Evolutionary conservation across 2,329 filamentous ascomycete genomes (phyloP).

Genomic region (Amauroascus verrucosus): DNA sequence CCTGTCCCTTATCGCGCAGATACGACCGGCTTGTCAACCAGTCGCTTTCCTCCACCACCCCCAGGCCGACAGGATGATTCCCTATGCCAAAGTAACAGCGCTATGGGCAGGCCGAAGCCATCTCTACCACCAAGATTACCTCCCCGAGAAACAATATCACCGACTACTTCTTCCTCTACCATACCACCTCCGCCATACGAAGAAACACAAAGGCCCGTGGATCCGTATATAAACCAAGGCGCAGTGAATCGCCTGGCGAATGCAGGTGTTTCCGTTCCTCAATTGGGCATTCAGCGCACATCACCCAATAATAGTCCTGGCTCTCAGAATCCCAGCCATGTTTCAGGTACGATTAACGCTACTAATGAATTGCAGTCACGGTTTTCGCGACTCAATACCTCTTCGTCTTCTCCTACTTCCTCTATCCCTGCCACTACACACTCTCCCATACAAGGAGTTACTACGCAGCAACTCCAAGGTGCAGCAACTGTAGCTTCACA

Average conservation of each 20-base stretch:
- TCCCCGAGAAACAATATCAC: slow-evolving; percentile 50
- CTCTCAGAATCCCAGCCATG: background rate
- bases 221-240: slow-evolving; percentile 42
- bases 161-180: slow-evolving; percentile 33
- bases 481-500: slow-evolving; percentile 21
- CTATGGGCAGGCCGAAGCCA: slow-evolving; percentile 37
- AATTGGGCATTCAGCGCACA: slow-evolving; percentile 59
- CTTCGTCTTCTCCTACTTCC: slow-evolving; percentile 18
- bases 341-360: background rate
- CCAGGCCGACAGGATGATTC: slow-evolving; percentile 39
- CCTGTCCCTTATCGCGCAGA: slow-evolving; percentile 58
- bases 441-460: slow-evolving; percentile 54
- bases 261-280: slow-evolving; percentile 69
- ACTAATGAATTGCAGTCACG: slow-evolving; percentile 8
- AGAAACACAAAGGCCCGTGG: slow-evolving; percentile 24
- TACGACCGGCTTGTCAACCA: slow-evolving; percentile 60
- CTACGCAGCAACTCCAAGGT: slow-evolving; percentile 30
- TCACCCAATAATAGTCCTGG: slow-evolving; percentile 18
- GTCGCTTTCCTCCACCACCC: slow-evolving; percentile 62
- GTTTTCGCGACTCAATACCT: slow-evolving; percentile 12
- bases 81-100: slow-evolving; percentile 9
- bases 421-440: slow-evolving; percentile 53
- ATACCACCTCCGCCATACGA: slow-evolving; percentile 40
- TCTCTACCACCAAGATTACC: slow-evolving; percentile 60
- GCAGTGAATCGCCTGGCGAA: slow-evolving; percentile 58